Evolutionary conservation across 2,329 filamentous ascomycete species (phyloP).

Genomic region (Paracamarosporium sp.): DNA sequence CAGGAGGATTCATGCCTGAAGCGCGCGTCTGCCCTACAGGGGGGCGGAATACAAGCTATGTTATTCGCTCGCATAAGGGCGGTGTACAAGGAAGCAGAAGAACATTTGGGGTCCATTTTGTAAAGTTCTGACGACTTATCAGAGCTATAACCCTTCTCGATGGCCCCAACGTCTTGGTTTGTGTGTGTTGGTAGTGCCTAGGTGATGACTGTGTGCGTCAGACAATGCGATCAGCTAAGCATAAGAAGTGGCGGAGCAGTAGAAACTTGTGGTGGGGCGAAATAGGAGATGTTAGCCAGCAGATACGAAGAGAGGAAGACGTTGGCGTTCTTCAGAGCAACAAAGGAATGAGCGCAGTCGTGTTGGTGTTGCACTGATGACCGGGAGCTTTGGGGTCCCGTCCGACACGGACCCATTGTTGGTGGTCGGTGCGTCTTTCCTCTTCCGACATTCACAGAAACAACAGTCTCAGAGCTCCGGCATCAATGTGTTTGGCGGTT

Average conservation of each 20-base stretch:
- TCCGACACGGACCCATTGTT: background rate
- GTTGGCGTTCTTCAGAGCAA: background rate
- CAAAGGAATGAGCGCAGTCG: background rate
- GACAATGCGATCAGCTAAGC: background rate
- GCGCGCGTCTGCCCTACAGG: constrained; percentile 4
- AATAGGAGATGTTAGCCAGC: background rate
- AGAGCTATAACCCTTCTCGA: background rate
- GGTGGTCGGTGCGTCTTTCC: background rate
- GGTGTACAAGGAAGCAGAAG: background rate
- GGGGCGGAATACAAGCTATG: background rate
- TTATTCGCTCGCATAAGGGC: background rate
- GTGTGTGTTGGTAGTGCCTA: background rate
- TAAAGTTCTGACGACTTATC: background rate
- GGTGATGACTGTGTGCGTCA: background rate
- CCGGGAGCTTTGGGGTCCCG: too few species aligned
- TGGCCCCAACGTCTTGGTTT: background rate
- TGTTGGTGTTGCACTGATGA: background rate
- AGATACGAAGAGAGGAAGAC: background rate
- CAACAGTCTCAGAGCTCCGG: background rate
- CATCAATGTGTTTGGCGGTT: background rate
- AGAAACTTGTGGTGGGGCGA: background rate
- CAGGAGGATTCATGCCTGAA: constrained; percentile 3
- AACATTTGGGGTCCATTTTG: background rate
- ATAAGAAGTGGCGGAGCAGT: background rate
- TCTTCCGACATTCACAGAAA: background rate